Evolutionary conservation across 192 early-diverging fungal genomes (phyloP).

Genomic region (Coemansia furcata): DNA sequence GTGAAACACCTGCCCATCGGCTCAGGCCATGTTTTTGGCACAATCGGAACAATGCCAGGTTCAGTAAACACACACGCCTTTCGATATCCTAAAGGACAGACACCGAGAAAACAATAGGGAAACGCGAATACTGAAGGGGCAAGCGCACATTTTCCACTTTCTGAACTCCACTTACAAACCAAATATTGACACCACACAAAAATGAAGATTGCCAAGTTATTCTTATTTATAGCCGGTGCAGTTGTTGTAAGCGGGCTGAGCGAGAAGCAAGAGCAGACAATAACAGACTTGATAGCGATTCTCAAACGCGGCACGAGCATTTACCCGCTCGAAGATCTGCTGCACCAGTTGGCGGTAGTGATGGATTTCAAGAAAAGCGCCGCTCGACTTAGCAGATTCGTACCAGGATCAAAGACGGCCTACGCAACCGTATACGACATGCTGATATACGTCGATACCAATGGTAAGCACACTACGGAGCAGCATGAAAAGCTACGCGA

Average conservation of each 20-base stretch:
- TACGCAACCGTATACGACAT: conserved; percentile 40
- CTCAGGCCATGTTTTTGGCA: not conserved
- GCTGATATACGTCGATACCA: conserved; percentile 35
- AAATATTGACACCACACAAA: not conserved
- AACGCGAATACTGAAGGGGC: not conserved
- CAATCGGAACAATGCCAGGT: not conserved
- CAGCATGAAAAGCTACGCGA: conserved; percentile 30
- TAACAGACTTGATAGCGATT: conserved; percentile 26
- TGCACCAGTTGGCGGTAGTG: conserved; percentile 20
- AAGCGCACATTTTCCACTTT: not conserved
- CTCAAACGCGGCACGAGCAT: conserved; percentile 38
- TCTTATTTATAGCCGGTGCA: conserved; percentile 9
- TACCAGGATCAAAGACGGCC: conserved; percentile 14
- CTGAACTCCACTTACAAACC: not conserved
- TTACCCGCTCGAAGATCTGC: conserved; percentile 39
- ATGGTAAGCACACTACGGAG: conserved; percentile 36
- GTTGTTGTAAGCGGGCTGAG: conserved; percentile 12
- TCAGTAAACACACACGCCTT: conserved; percentile 4
- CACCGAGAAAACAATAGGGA: not conserved
- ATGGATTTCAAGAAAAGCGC: conserved; percentile 34
- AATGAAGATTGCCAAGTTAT: conserved; percentile 15
- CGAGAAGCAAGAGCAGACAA: conserved; percentile 25
- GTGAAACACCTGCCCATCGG: not conserved
- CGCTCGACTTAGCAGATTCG: conserved; percentile 23
- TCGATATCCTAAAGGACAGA: not conserved